Base-by-base conservation (phyloP, 2,329 filamentous ascomycete species). In the Aureobasidium uvarum region DNA sequence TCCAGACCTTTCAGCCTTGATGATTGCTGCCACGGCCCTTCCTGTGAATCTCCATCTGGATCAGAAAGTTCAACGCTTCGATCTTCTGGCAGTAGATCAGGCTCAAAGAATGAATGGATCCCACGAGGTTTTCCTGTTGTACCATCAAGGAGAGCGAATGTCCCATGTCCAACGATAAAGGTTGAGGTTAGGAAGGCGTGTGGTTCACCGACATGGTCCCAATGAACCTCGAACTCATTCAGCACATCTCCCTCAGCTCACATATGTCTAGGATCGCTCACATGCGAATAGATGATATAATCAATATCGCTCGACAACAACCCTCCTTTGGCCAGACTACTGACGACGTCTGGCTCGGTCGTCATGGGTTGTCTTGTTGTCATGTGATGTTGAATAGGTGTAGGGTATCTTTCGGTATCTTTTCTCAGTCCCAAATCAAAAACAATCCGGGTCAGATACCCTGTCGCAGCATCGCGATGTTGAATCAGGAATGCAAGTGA, bases 131-230 rank as follows among this genome's bases (percentile, higher is more conserved):
- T 69, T 1, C 74, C 46, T 0, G 72, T 72, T 25, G 73, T 48
- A 13, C 50, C 62, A 43, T 71, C 70, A 14, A 84, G 71, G 1
- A 84, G 71, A 43, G 78, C 68, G 20, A 79, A 68, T 0, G 80
- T 79, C 5, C 81, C 81, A 4, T 77, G 74, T 0, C 85, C 85
- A 11, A 86, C 80, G 3, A 83, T 68, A 68, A 86, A 85, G 2
- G 75, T 75, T 0, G 82, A 77, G 14, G 75, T 72, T 0, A 76
- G 67, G 68, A 85, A 86, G 69, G 85, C 82, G 1, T 75, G 73
- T 0, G 83, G 81, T 5, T 82, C 84, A n/a, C 84, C 85, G 43
- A 82, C 77, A 67, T 86, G 84, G 69, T 86, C 84, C 77, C 82
- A 85, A 69, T 86, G 84, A 0, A 83, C 77, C 66, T 67, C 46